Evolutionary conservation across 2,329 filamentous ascomycete genomes (phyloP).

Genomic region (Alternaria sp.): DNA sequence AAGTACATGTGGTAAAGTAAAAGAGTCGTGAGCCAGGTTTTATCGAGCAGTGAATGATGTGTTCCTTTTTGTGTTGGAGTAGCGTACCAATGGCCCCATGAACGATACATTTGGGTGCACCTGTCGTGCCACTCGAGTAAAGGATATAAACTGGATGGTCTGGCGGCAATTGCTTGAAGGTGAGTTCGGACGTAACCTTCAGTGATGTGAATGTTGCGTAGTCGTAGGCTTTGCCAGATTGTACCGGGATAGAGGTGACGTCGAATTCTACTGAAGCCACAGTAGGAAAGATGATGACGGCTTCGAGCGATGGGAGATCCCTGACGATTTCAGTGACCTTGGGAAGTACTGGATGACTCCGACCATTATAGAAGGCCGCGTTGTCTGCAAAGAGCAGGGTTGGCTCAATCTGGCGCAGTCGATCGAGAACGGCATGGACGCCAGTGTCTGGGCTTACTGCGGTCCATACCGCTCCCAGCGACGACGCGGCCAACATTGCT

Average conservation of each 20-base stretch:
- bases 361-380: slow-evolving; percentile 88
- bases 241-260: slow-evolving; percentile 49
- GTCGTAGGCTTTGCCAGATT: slow-evolving; percentile 43
- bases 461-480: slow-evolving; percentile 89
- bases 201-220: slow-evolving; percentile 49
- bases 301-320: slow-evolving; percentile 69
- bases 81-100: slow-evolving; percentile 90
- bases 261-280: slow-evolving; percentile 53
- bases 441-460: slow-evolving; percentile 92
- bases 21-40: slow-evolving; percentile 75
- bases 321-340: slow-evolving; percentile 81
- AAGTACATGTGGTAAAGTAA: slow-evolving; percentile 93
- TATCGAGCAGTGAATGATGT: slow-evolving; percentile 84
- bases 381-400: slow-evolving; percentile 86
- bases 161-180: slow-evolving; percentile 78
- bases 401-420: slow-evolving; percentile 84
- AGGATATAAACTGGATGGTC: slow-evolving; percentile 93
- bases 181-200: slow-evolving; percentile 43
- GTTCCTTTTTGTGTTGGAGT: slow-evolving; percentile 97
- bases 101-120: slow-evolving; percentile 87
- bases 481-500: slow-evolving; percentile 82
- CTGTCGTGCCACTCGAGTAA: slow-evolving; percentile 91
- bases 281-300: slow-evolving; percentile 77
- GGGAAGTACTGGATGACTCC: slow-evolving; percentile 77
- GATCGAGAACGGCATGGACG: slow-evolving; percentile 86